A percentile compares a stretch with the other conserved stretches of the same genome.
Evolutionary conservation across 306 rosid species (phyloP).

Genomic region (Casuarina cunninghamiana): DNA sequence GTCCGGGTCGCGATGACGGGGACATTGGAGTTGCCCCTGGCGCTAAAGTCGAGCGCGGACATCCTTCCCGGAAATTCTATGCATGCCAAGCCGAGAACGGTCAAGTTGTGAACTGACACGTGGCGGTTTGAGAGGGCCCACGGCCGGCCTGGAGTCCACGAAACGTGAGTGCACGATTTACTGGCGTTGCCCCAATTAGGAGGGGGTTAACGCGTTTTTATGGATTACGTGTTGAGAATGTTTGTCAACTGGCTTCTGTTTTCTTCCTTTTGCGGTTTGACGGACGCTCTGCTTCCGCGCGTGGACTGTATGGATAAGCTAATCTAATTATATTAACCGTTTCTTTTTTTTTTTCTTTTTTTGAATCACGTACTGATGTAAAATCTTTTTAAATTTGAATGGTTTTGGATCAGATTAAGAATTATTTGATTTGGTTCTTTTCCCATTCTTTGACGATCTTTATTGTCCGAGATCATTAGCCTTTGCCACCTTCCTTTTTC

Average conservation of each 20-base stretch:
- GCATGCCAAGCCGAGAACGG: background rate
- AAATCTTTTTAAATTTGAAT: too few species aligned
- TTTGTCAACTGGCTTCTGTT: background rate
- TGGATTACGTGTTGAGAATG: background rate
- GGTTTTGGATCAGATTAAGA: too few species aligned
- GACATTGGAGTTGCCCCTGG: conserved; percentile 24
- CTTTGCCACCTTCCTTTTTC: too few species aligned
- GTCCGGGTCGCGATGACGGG: conserved; percentile 20
- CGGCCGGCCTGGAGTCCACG: background rate
- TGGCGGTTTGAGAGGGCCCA: conserved; percentile 14
- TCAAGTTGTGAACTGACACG: conserved; percentile 18
- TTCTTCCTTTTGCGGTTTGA: too few species aligned
- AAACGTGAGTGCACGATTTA: conserved; percentile 18
- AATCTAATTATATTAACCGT: too few species aligned
- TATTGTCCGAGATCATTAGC: too few species aligned
- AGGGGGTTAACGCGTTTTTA: conserved; percentile 27
- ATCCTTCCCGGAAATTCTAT: background rate
- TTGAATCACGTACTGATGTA: too few species aligned
- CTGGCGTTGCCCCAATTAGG: conserved; percentile 17
- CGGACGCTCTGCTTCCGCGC: too few species aligned
- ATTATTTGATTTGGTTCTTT: too few species aligned
- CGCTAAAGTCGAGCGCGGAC: background rate
- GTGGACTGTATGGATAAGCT: too few species aligned
- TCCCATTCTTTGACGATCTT: too few species aligned
- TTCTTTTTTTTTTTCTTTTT: too few species aligned